These are phyloP conservation scores for Saraca asoca DNA, from an alignment of 331 rosid species.

Conservation along the genomic window DNA sequence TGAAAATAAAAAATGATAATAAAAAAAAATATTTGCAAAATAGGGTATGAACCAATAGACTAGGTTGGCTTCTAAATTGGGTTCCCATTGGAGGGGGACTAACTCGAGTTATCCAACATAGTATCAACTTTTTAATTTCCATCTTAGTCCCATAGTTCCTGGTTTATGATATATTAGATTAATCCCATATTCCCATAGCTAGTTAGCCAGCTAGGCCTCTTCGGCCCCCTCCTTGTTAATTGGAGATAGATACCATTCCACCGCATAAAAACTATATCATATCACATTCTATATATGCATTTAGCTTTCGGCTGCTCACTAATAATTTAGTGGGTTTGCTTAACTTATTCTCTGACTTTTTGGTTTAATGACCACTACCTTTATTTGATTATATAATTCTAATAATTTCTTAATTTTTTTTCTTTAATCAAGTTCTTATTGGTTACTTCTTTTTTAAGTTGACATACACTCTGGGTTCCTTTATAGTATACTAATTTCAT, in stretches of 20 bases:
- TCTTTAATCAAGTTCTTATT: too few species aligned
- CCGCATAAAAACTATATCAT: constrained; percentile 8
- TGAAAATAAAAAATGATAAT: constrained; percentile 9
- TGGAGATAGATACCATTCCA: constrained; percentile 40
- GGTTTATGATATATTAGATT: background rate
- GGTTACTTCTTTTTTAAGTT: too few species aligned
- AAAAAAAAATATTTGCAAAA: background rate
- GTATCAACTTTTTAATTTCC: constrained; percentile 42
- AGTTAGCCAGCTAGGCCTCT: background rate
- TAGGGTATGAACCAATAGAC: constrained; percentile 20
- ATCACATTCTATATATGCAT: constrained; percentile 3
- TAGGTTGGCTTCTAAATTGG: constrained; percentile 38
- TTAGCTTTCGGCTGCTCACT: constrained; percentile 46
- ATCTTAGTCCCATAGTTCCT: constrained; percentile 2
- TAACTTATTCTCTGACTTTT: background rate
- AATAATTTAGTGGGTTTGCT: background rate
- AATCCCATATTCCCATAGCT: background rate
- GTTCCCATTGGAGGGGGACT: constrained; percentile 65
- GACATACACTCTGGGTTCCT: too few species aligned
- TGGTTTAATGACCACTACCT: background rate
- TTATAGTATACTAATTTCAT: too few species aligned
- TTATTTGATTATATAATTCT: too few species aligned
- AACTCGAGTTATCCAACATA: constrained; percentile 41
- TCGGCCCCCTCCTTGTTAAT: constrained; percentile 31
- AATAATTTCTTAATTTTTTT: too few species aligned